Evolutionary conservation across 139 green algal species (phyloP).

Genomic region (Coccomyxa sp.): DNA sequence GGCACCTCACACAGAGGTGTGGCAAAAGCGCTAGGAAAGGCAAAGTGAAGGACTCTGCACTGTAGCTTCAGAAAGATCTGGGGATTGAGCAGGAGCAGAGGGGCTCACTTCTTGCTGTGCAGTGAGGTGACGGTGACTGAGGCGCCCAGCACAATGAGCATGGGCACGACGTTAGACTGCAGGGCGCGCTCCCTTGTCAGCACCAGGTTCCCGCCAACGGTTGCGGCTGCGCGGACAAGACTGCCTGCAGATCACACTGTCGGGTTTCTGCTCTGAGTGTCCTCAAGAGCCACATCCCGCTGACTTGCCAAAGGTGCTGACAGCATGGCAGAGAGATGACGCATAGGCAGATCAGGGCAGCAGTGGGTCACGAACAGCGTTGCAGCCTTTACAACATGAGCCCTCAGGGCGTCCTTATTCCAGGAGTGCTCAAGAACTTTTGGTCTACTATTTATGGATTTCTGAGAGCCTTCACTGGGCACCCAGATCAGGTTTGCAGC

Average conservation of each 20-base stretch:
- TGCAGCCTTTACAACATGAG: no score
- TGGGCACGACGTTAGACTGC: conserved; percentile 48
- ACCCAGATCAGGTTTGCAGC: neutral
- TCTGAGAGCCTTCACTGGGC: neutral
- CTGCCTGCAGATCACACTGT: conserved; percentile 40
- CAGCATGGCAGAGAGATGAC: neutral
- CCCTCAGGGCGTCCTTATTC: neutral
- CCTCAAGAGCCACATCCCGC: neutral
- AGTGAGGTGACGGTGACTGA: neutral
- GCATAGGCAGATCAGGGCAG: no score
- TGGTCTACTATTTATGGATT: neutral
- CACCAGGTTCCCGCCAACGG: conserved; percentile 61
- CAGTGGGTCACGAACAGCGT: no score
- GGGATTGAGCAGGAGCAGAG: neutral
- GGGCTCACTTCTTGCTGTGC: neutral
- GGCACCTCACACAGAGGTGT: neutral
- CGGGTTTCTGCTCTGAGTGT: neutral
- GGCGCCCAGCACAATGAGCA: conserved; percentile 31
- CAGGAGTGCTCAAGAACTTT: neutral
- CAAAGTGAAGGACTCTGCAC: neutral
- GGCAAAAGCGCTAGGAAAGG: neutral
- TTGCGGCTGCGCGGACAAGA: conserved; percentile 61
- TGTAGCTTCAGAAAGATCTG: neutral
- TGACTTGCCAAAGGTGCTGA: neutral
- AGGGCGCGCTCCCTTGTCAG: conserved; percentile 29